A percentile compares a stretch with the other conserved stretches of the same genome.
These are phyloP conservation scores for Cryptosporidium andersoni DNA, from an alignment of 169 alveolate species.

Conservation along the genomic window DNA sequence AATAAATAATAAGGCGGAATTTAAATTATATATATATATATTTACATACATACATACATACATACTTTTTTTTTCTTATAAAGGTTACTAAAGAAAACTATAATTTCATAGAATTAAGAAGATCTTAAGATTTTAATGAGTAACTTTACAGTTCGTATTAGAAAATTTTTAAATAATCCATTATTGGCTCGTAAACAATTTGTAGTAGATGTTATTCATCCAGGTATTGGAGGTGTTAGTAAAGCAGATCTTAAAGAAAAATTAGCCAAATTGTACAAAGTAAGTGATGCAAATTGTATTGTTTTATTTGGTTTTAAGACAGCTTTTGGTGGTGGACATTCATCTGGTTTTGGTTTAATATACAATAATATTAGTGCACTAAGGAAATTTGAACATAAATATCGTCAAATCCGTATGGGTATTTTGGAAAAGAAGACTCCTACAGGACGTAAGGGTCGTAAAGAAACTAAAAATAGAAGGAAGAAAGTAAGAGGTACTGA, in stretches of 20 bases:
- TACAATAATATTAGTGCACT: conserved; percentile 89
- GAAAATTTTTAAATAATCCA: conserved; percentile 89
- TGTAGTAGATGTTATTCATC: conserved; percentile 91
- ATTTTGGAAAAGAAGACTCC: conserved; percentile 80
- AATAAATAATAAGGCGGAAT: too few species aligned
- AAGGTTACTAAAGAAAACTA: conserved; percentile 4
- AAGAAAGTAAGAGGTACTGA: conserved; percentile 83
- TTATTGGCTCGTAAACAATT: conserved; percentile 90
- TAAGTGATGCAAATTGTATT: conserved; percentile 84
- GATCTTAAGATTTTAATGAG: conserved; percentile 10
- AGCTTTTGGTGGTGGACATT: conserved; percentile 95
- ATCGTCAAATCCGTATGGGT: conserved; percentile 87
- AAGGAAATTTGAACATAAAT: conserved; percentile 86
- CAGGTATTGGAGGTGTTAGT: conserved; percentile 90
- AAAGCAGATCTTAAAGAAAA: conserved; percentile 88
- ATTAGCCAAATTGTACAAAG: conserved; percentile 88
- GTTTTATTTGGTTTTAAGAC: conserved; percentile 91
- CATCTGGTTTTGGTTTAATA: conserved; percentile 93
- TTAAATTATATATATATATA: too few species aligned
- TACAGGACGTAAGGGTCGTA: conserved; percentile 86
- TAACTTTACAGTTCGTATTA: conserved; percentile 82
- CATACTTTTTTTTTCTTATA: background rate
- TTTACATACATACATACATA: too few species aligned
- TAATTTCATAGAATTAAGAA: background rate
- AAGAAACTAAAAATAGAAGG: conserved; percentile 87